Evolutionary conservation across 192 early-diverging fungal species (phyloP).

Genomic region (Umbelopsis isabellina): DNA sequence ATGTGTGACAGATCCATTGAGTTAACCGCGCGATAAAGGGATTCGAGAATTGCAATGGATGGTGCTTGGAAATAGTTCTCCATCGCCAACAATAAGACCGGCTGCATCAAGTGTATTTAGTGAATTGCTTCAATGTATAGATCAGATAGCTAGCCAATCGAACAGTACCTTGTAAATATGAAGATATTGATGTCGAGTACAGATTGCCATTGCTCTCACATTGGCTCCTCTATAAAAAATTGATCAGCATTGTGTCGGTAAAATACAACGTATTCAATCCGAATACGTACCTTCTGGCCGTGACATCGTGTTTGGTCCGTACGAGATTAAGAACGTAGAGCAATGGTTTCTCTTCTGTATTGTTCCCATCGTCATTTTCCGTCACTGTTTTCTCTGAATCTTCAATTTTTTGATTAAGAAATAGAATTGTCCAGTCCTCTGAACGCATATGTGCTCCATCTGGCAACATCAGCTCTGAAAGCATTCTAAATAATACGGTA

Average conservation of each 20-base stretch:
- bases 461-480: slow-evolving; percentile 96
- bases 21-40: slow-evolving; percentile 83
- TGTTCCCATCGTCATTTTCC: slow-evolving; percentile 22
- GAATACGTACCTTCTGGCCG: slow-evolving; percentile 60
- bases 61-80: slow-evolving; percentile 89
- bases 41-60: slow-evolving; percentile 70
- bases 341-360: slow-evolving; percentile 61
- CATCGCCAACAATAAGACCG: slow-evolving; percentile 85
- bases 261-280: background rate
- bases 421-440: slow-evolving; percentile 94
- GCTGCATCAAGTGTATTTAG: slow-evolving; percentile 49
- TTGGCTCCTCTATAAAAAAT: slow-evolving; percentile 71
- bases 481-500: slow-evolving; percentile 47
- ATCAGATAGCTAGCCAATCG: background rate
- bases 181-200: slow-evolving; percentile 86
- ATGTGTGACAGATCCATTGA: slow-evolving; percentile 80
- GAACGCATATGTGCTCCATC: slow-evolving; percentile 93
- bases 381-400: slow-evolving; percentile 43
- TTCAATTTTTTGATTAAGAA: slow-evolving; percentile 76
- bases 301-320: slow-evolving; percentile 85
- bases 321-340: slow-evolving; percentile 94
- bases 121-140: background rate
- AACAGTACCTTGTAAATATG: slow-evolving; percentile 79
- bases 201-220: slow-evolving; percentile 94
- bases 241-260: background rate